Conservation (phyloP, 257 asterid species). For the Rubia yunnanensis region DNA sequence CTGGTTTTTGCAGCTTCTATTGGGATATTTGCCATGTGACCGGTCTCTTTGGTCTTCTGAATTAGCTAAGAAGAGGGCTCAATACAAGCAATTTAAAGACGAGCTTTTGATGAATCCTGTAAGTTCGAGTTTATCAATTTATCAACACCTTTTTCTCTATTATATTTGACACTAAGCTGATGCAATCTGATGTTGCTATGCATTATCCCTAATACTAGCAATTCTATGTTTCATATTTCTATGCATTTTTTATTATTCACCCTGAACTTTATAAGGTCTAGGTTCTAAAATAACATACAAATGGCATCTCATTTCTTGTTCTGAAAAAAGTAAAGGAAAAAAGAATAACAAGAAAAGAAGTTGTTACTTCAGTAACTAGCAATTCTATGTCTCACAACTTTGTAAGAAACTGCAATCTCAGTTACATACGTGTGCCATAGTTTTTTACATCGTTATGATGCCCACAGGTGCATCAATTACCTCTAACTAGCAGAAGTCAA, state of each 20-base stretch:
- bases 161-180: background rate
- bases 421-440: background rate
- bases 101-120: slow-evolving; percentile 95
- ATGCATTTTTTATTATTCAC: background rate
- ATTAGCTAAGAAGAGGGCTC: slow-evolving; percentile 74
- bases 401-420: background rate
- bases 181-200: background rate
- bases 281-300: background rate
- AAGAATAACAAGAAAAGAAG: background rate
- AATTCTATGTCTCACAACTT: background rate
- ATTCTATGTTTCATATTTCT: background rate
- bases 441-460: background rate
- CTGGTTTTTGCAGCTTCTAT: slow-evolving; percentile 49
- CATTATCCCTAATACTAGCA: background rate
- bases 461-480: background rate
- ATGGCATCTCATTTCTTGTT: background rate
- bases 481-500: background rate
- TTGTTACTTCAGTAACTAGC: background rate
- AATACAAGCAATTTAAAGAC: slow-evolving; percentile 75
- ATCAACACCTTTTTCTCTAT: background rate
- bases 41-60: slow-evolving; percentile 77
- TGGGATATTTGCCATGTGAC: slow-evolving; percentile 85
- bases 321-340: background rate
- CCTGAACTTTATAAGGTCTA: background rate
- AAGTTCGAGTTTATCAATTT: slow-evolving; percentile 28